phyloP scores from a whole-genome alignment of 805 yeast species.

The Candida ortonii region DNA sequence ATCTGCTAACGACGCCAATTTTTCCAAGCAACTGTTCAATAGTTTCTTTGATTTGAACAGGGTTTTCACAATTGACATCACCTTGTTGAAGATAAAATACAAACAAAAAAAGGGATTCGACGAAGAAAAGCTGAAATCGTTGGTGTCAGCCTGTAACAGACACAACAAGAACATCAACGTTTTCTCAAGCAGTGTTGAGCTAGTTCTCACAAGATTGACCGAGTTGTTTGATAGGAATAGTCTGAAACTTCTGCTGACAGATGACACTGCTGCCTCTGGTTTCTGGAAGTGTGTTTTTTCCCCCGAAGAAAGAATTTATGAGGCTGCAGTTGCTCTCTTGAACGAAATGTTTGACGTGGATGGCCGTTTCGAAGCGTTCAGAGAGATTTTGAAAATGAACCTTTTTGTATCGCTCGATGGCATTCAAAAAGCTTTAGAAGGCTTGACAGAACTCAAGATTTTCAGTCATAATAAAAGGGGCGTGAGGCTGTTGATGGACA shows the following conservation, averaged over 20 bases:
- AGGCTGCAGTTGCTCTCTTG: constrained; percentile 66
- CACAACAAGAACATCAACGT: constrained; percentile 26
- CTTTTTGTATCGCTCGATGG: constrained; percentile 48
- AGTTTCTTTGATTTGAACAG: constrained; percentile 17
- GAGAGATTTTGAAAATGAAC: constrained; percentile 45
- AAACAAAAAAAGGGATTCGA: constrained; percentile 6
- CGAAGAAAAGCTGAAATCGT: constrained; percentile 20
- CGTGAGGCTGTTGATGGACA: constrained; percentile 72
- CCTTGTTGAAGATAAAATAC: constrained; percentile 18
- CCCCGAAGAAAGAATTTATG: constrained; percentile 54
- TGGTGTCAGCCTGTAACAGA: constrained; percentile 25
- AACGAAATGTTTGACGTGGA: constrained; percentile 77
- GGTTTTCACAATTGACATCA: constrained; percentile 25
- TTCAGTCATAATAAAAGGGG: constrained; percentile 41
- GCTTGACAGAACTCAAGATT: constrained; percentile 16
- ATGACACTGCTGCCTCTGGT: constrained; percentile 50
- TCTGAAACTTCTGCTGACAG: constrained; percentile 36
- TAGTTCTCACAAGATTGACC: constrained; percentile 25
- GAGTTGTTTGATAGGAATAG: constrained; percentile 21
- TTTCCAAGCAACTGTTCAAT: constrained; percentile 17
- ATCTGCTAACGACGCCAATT: constrained; percentile 15
- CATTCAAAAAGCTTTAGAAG: constrained; percentile 26
- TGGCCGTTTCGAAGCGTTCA: constrained; percentile 77
- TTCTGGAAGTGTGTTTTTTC: constrained; percentile 76
- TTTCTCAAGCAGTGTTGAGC: constrained; percentile 21